Evolutionary conservation across 257 asterid species (phyloP).

Genomic region (Pogostemon cablin): DNA sequence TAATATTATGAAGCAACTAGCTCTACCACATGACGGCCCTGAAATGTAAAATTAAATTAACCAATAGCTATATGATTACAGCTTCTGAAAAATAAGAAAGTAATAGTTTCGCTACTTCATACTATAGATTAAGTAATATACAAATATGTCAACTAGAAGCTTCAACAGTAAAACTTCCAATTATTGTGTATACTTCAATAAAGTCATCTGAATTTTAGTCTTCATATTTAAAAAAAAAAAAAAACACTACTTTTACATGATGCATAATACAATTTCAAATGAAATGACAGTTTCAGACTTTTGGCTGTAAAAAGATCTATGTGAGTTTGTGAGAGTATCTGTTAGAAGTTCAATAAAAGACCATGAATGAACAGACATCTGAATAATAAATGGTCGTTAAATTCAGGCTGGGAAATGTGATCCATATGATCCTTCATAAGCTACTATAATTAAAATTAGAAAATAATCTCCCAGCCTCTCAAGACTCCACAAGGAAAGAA

Average conservation of each 20-base stretch:
- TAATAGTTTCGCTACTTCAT: neutral
- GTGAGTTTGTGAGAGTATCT: neutral
- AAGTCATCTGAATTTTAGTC: neutral
- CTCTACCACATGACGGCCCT: constrained; percentile 1
- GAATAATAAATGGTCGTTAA: neutral
- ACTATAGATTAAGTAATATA: neutral
- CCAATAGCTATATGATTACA: neutral
- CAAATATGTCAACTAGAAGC: neutral
- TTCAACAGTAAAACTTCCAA: neutral
- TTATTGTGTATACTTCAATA: neutral
- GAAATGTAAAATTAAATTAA: constrained; percentile 2
- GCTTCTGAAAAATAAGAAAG: neutral
- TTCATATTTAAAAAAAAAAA: neutral
- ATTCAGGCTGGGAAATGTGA: neutral
- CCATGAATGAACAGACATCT: constrained; percentile 15
- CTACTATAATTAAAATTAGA: neutral
- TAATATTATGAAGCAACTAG: neutral
- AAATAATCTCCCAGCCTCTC: neutral
- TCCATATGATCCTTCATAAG: constrained; percentile 2
- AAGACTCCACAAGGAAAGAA: neutral
- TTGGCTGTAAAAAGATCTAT: neutral
- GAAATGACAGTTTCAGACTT: neutral
- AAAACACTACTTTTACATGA: neutral
- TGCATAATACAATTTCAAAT: neutral
- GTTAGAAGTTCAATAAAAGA: neutral